A percentile compares a stretch with the other conserved stretches of the same genome.
Conservation (phyloP, 257 asterid genomes). For the Rauvolfia tetraphylla region DNA sequence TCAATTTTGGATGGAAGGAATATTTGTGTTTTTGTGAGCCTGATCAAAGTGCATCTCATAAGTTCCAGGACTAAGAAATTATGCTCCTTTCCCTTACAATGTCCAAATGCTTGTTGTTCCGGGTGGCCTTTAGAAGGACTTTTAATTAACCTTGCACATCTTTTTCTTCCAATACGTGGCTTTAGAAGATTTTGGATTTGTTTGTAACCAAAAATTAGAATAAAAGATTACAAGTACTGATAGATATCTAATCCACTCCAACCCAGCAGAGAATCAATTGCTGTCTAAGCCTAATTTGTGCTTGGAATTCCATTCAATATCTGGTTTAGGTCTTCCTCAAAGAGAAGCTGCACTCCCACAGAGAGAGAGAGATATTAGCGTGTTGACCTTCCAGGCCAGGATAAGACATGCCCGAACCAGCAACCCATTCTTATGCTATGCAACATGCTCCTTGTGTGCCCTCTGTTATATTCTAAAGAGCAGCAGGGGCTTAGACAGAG, state of each 20-base stretch:
- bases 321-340: too few species aligned
- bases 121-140: not conserved
- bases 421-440: too few species aligned
- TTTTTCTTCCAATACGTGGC: not conserved
- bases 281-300: not conserved
- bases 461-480: too few species aligned
- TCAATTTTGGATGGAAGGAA: too few species aligned
- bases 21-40: not conserved
- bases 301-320: conserved; percentile 3
- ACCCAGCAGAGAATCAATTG: not conserved
- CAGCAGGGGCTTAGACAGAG: too few species aligned
- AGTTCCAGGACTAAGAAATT: not conserved
- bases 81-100: not conserved
- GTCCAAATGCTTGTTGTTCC: not conserved
- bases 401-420: too few species aligned
- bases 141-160: not conserved
- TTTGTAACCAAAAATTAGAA: not conserved
- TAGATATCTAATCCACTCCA: not conserved
- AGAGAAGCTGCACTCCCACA: too few species aligned
- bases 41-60: not conserved
- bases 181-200: not conserved
- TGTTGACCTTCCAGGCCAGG: too few species aligned
- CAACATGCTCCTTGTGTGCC: too few species aligned
- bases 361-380: too few species aligned
- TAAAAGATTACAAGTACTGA: not conserved